A percentile compares a stretch with the other conserved stretches of the same genome.
phyloP scores from a whole-genome alignment of 805 yeast genomes.

The Candida xiaguanensis region DNA sequence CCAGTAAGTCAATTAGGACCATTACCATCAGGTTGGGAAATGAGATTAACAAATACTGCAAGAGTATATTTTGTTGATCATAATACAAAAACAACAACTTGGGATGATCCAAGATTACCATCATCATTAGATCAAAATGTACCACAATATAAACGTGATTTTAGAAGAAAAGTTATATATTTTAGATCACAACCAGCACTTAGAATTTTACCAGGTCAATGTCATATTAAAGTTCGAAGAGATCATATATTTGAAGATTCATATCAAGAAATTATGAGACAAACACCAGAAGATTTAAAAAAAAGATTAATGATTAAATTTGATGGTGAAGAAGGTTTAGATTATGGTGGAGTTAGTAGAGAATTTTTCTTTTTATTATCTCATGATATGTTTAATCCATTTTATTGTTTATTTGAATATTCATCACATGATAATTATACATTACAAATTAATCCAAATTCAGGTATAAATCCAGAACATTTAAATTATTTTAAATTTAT shows the following conservation, averaged over 20 bases:
- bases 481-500: slow-evolving; percentile 96
- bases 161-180: slow-evolving; percentile 94
- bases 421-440: slow-evolving; percentile 98
- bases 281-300: slow-evolving; percentile 96
- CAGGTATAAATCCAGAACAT: slow-evolving; percentile 96
- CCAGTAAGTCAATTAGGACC: slow-evolving; percentile 98
- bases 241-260: slow-evolving; percentile 96
- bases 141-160: slow-evolving; percentile 98
- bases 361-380: slow-evolving; percentile 95
- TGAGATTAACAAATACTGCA: slow-evolving; percentile 98
- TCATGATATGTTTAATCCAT: slow-evolving; percentile 98
- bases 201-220: slow-evolving; percentile 96
- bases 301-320: slow-evolving; percentile 97
- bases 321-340: slow-evolving; percentile 99
- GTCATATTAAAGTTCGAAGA: slow-evolving; percentile 96
- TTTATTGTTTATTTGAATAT: slow-evolving; percentile 94
- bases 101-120: slow-evolving; percentile 99
- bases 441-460: slow-evolving; percentile 94
- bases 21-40: slow-evolving; percentile 98
- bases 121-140: slow-evolving; percentile 96
- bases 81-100: slow-evolving; percentile 97
- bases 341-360: slow-evolving; percentile 98
- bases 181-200: slow-evolving; percentile 98
- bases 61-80: slow-evolving; percentile 98
- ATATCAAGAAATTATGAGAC: slow-evolving; percentile 97